Evolutionary conservation across 2,329 filamentous ascomycete genomes (phyloP).

Genomic region (Aureobasidium leucospermi): DNA sequence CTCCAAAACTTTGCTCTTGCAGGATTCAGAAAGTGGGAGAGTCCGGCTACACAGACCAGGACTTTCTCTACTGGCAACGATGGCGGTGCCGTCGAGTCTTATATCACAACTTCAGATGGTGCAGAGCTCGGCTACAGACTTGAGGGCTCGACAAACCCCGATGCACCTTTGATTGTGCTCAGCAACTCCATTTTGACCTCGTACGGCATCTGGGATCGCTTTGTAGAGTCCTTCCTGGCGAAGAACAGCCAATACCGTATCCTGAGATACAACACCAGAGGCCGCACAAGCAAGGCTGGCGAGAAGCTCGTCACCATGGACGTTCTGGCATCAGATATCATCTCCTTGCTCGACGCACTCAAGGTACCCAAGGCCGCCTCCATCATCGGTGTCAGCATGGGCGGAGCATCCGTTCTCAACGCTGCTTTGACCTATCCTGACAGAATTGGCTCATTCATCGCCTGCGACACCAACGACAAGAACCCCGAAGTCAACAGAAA

Average conservation of each 20-base stretch:
- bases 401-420: constrained; percentile 69
- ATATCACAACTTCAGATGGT: constrained; percentile 60
- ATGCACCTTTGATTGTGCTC: constrained; percentile 67
- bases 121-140: constrained; percentile 65
- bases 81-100: constrained; percentile 56
- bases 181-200: constrained; percentile 75
- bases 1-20: constrained; percentile 50
- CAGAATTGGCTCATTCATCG: constrained; percentile 55
- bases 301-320: constrained; percentile 47
- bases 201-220: constrained; percentile 71
- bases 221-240: constrained; percentile 54
- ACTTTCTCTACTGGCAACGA: constrained; percentile 45
- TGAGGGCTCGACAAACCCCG: constrained; percentile 60
- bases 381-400: constrained; percentile 71
- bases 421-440: constrained; percentile 60
- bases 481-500: constrained; percentile 67
- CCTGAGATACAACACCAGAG: constrained; percentile 70
- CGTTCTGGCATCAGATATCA: constrained; percentile 60
- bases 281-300: constrained; percentile 45
- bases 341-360: constrained; percentile 58
- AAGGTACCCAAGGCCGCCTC: constrained; percentile 59
- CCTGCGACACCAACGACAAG: constrained; percentile 71
- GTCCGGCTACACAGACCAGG: constrained; percentile 48
- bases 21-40: constrained; percentile 44
- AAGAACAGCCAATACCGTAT: constrained; percentile 58